These are phyloP conservation scores for Lodderomyces orthopsilosis DNA, from an alignment of 1,139 yeast genomes.

Conservation along the genomic window DNA sequence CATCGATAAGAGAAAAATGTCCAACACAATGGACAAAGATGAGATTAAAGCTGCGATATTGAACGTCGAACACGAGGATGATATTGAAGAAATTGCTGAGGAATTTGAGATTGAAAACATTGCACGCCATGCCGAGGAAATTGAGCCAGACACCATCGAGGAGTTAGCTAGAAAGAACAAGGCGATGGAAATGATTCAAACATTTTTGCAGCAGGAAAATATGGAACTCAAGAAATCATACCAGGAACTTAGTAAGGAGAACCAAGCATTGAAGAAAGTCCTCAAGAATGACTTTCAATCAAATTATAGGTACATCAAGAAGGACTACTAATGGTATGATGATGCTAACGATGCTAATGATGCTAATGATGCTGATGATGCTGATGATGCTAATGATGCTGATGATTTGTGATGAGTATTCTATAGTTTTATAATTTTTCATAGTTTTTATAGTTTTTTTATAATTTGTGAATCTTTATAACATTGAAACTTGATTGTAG, in stretches of 20 bases:
- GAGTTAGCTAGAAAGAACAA: slow-evolving; percentile 13
- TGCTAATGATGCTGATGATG: background rate
- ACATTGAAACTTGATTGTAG: too few species aligned
- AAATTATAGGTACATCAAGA: slow-evolving; percentile 10
- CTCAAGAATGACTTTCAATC: slow-evolving; percentile 14
- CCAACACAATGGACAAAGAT: slow-evolving; percentile 12
- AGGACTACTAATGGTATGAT: slow-evolving; percentile 1
- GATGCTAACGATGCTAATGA: background rate
- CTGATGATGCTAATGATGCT: background rate
- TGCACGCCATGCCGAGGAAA: slow-evolving; percentile 4
- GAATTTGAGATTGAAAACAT: slow-evolving; percentile 9
- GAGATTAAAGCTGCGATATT: slow-evolving; percentile 12
- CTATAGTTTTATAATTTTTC: too few species aligned
- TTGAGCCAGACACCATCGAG: slow-evolving; percentile 8
- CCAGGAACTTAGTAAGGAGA: slow-evolving; percentile 12
- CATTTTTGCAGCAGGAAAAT: slow-evolving; percentile 13
- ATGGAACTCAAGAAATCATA: slow-evolving; percentile 12
- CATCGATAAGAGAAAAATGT: slow-evolving; percentile 9
- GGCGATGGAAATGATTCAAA: slow-evolving; percentile 13
- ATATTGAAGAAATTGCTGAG: slow-evolving; percentile 9
- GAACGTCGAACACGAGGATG: slow-evolving; percentile 13
- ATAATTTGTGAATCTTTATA: too few species aligned
- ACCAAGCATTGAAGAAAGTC: slow-evolving; percentile 12
- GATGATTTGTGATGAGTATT: too few species aligned
- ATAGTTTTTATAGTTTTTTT: too few species aligned